A percentile compares a stretch with the other conserved stretches of the same genome.
Conservation (phyloP, 2,329 filamentous ascomycete genomes). For the Xylariaceae sp. region DNA sequence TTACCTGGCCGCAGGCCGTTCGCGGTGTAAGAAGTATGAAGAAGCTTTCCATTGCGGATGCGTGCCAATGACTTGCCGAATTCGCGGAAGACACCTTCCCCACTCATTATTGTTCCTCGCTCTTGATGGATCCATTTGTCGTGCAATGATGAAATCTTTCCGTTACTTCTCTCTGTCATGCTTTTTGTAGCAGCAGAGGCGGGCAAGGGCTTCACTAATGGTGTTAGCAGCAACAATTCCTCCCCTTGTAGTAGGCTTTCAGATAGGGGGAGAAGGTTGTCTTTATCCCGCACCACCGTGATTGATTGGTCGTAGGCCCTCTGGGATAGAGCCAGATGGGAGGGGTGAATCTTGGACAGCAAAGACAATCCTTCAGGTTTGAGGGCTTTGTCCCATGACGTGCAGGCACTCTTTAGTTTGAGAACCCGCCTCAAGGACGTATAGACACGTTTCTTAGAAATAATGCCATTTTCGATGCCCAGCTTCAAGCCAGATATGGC, state of each 20-base stretch:
- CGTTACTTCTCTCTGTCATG: constrained; percentile 53
- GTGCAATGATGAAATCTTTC: constrained; percentile 40
- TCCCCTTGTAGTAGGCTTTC: constrained; percentile 78
- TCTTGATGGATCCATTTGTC: constrained; percentile 58
- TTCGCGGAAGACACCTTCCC: constrained; percentile 87
- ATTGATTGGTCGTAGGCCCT: constrained; percentile 90
- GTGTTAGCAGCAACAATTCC: constrained; percentile 83
- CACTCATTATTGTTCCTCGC: constrained; percentile 71
- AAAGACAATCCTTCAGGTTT: constrained; percentile 75
- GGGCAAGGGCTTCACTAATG: constrained; percentile 85
- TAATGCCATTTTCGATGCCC: constrained; percentile 85
- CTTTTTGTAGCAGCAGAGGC: constrained; percentile 79
- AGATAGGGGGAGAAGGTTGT: constrained; percentile 76
- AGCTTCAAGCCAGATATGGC: constrained; percentile 86
- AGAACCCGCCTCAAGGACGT: constrained; percentile 77
- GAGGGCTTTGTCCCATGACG: constrained; percentile 87
- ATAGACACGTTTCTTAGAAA: constrained; percentile 73
- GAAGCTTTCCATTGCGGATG: constrained; percentile 76
- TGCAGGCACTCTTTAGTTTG: constrained; percentile 76
- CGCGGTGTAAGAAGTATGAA: constrained; percentile 93
- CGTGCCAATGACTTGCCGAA: constrained; percentile 83
- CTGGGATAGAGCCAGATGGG: constrained; percentile 75
- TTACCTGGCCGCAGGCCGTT: constrained; percentile 77
- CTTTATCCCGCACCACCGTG: constrained; percentile 85
- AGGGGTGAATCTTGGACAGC: constrained; percentile 75